Evolutionary conservation across 2,329 filamentous ascomycete genomes (phyloP).

Genomic region (Chaetomiaceae sp.): DNA sequence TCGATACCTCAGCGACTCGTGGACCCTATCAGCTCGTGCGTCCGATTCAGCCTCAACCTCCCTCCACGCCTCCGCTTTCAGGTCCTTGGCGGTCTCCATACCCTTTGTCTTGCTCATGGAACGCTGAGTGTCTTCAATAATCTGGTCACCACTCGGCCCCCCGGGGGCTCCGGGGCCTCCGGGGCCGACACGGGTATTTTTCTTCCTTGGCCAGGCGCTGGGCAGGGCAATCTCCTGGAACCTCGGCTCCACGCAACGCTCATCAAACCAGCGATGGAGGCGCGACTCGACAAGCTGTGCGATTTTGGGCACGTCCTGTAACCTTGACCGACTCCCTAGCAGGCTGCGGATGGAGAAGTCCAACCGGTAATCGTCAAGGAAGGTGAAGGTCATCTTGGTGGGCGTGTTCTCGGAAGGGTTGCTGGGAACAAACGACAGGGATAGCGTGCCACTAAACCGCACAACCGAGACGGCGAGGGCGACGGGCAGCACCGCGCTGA

Average conservation of each 20-base stretch:
- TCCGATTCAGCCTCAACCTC: constrained; percentile 44
- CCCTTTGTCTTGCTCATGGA: constrained; percentile 52
- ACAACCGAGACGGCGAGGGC: constrained; percentile 88
- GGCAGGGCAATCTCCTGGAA: constrained; percentile 84
- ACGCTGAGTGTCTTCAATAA: constrained; percentile 40
- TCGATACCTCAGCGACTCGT: constrained; percentile 31
- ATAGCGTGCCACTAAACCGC: constrained; percentile 89
- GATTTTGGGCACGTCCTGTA: constrained; percentile 86
- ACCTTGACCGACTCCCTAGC: constrained; percentile 69
- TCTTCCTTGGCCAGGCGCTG: constrained; percentile 77
- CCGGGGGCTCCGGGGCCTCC: too few relatives aligned
- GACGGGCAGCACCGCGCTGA: constrained; percentile 85
- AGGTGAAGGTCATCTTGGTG: constrained; percentile 92
- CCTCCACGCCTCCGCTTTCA: constrained; percentile 46
- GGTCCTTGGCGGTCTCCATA: constrained; percentile 47
- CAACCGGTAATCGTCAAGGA: constrained; percentile 80
- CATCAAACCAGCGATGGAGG: constrained; percentile 82
- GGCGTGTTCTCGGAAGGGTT: constrained; percentile 63
- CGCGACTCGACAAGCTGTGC: constrained; percentile 76
- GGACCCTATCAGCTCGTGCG: constrained; percentile 32
- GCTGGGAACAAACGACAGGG: constrained; percentile 84
- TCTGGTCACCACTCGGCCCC: constrained; percentile 64
- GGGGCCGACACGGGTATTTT: constrained; percentile 76
- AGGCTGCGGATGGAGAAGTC: constrained; percentile 78
- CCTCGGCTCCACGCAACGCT: constrained; percentile 76